phyloP scores from a whole-genome alignment of 148 eudicot genomes.

The Fallopia convolvulus region DNA sequence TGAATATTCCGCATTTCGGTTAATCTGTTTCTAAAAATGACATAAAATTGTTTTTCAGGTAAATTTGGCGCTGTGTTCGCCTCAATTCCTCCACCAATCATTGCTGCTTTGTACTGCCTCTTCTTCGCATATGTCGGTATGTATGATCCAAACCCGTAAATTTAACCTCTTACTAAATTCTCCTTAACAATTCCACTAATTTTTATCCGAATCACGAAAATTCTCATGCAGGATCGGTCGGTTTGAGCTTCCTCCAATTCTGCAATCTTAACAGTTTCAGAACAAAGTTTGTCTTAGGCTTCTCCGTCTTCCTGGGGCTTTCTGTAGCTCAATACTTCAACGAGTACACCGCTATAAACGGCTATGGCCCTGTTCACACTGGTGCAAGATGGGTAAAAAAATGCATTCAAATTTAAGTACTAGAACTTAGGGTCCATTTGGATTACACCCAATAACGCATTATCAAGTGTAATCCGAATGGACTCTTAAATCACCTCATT shows the following conservation, averaged over 20 bases:
- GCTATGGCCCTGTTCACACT: slow-evolving; percentile 81
- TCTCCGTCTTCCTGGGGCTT: slow-evolving; percentile 82
- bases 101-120: slow-evolving; percentile 87
- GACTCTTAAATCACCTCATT: neutral
- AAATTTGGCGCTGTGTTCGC: slow-evolving; percentile 92
- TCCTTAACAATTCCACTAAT: neutral
- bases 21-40: neutral
- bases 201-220: neutral
- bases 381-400: slow-evolving; percentile 70
- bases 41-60: slow-evolving; percentile 27
- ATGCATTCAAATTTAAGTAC: slow-evolving; percentile 8
- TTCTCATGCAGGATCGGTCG: slow-evolving; percentile 57
- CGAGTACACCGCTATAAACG: slow-evolving; percentile 59
- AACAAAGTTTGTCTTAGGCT: slow-evolving; percentile 71
- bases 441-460: neutral
- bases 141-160: slow-evolving; percentile 11
- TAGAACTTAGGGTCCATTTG: too few species aligned
- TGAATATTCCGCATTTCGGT: neutral
- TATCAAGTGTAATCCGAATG: neutral
- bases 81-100: slow-evolving; percentile 84
- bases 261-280: slow-evolving; percentile 94
- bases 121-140: slow-evolving; percentile 92
- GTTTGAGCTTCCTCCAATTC: slow-evolving; percentile 86
- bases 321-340: slow-evolving; percentile 90
- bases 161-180: neutral